Evolutionary conservation across 1,284 basidiomycete species (phyloP).

Genomic region (Coriolopsis trogii): DNA sequence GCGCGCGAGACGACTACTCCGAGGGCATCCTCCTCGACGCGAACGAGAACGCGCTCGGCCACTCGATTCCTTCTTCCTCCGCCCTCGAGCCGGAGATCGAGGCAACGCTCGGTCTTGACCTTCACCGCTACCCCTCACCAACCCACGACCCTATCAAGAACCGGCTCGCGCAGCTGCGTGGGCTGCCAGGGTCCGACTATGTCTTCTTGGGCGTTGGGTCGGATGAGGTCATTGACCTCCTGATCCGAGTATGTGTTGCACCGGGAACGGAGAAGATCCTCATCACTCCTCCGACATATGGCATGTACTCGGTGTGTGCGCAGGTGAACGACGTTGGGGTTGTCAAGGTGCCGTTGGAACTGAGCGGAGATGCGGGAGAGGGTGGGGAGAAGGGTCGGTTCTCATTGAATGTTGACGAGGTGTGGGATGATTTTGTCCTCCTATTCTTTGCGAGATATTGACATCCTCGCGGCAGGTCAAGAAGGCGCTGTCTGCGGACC

Average conservation of each 20-base stretch:
- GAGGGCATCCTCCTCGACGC: constrained; percentile 95
- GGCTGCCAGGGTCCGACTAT: constrained; percentile 67
- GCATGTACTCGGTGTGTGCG: constrained; percentile 96
- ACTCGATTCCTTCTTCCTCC: constrained; percentile 62
- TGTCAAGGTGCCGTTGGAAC: constrained; percentile 79
- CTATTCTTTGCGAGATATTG: no score
- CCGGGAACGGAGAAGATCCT: constrained; percentile 85
- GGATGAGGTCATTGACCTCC: constrained; percentile 95
- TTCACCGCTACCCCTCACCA: constrained; percentile 90
- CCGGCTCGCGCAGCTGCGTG: constrained; percentile 73
- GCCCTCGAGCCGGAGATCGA: constrained; percentile 35
- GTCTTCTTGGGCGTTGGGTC: constrained; percentile 96
- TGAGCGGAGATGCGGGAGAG: constrained; percentile 59
- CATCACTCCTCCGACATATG: constrained; percentile 94
- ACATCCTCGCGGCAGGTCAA: constrained; percentile 60
- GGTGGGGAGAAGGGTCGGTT: constrained; percentile 79
- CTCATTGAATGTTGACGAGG: constrained; percentile 75
- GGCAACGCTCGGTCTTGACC: constrained; percentile 49
- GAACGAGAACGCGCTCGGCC: constrained; percentile 95
- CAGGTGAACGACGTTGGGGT: constrained; percentile 93
- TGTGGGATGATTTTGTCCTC: no score
- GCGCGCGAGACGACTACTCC: constrained; percentile 95
- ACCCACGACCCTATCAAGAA: constrained; percentile 81
- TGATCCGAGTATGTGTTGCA: constrained; percentile 88
- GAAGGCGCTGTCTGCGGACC: constrained; percentile 64